These are phyloP conservation scores for Helotiales sp. DNA, from an alignment of 2,329 filamentous ascomycete species.

Conservation along the genomic window DNA sequence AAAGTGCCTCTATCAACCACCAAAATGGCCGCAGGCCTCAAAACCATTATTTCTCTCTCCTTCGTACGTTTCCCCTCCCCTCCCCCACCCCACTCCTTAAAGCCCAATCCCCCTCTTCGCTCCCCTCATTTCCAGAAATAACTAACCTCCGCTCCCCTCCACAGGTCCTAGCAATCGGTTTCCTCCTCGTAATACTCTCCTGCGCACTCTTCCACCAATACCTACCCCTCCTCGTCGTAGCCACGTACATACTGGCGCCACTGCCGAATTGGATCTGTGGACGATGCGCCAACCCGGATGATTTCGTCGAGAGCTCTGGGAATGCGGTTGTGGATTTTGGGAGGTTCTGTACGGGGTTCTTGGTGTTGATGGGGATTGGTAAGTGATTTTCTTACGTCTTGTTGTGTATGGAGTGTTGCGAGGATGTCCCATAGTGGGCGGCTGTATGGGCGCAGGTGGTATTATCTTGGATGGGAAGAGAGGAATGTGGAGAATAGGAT, in stretches of 20 bases:
- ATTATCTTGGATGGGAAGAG: too few relatives aligned
- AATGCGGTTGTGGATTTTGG: constrained; percentile 91
- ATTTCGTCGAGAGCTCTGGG: constrained; percentile 83
- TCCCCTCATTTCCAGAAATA: too few relatives aligned
- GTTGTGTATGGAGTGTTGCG: not conserved
- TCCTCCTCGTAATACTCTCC: constrained; percentile 97
- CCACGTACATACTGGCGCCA: constrained; percentile 91
- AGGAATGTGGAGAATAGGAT: not conserved
- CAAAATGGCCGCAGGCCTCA: constrained; percentile 80
- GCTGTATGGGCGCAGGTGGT: too few relatives aligned
- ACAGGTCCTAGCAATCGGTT: constrained; percentile 92
- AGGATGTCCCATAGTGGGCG: not conserved
- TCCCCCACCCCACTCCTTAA: not conserved
- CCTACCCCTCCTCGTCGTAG: constrained; percentile 93
- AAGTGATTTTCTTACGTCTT: constrained; percentile 47
- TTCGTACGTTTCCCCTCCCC: constrained; percentile 66
- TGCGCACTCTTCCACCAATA: constrained; percentile 95
- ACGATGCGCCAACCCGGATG: constrained; percentile 88
- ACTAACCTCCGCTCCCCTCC: not conserved
- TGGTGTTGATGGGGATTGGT: constrained; percentile 98
- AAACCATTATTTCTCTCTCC: constrained; percentile 98
- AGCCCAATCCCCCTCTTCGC: constrained; percentile 1
- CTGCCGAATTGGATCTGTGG: constrained; percentile 96
- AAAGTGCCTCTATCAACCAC: constrained; percentile 27
- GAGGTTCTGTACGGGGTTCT: constrained; percentile 90